These are phyloP conservation scores for Saraca asoca DNA, from an alignment of 331 rosid species.

Conservation along the genomic window DNA sequence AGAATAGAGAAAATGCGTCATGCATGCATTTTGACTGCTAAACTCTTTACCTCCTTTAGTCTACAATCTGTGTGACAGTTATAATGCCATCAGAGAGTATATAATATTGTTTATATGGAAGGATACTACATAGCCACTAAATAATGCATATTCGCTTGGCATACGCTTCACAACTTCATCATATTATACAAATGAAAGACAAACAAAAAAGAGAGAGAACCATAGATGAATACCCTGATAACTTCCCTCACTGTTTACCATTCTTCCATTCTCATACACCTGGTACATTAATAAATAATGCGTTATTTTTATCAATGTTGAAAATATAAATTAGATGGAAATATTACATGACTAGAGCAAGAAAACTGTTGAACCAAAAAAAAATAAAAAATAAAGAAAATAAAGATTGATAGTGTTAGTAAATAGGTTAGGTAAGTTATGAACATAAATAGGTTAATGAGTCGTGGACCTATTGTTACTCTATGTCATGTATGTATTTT, in stretches of 20 bases:
- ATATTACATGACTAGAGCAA: neutral
- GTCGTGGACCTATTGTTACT: no score
- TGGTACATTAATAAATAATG: slow-evolving; percentile 40
- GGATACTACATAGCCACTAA: slow-evolving; percentile 25
- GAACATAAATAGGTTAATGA: no score
- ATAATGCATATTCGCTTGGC: slow-evolving; percentile 12
- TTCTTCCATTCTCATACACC: slow-evolving; percentile 48
- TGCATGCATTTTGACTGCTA: slow-evolving; percentile 17
- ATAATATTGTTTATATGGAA: slow-evolving; percentile 22
- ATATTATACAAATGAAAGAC: neutral
- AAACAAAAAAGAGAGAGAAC: neutral
- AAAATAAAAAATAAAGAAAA: neutral
- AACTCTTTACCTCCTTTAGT: slow-evolving; percentile 5
- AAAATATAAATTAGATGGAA: slow-evolving; percentile 5
- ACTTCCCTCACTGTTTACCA: slow-evolving; percentile 46
- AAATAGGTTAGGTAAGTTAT: no score
- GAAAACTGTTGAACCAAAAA: neutral
- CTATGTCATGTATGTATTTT: no score
- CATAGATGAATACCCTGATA: slow-evolving; percentile 53
- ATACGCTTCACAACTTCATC: slow-evolving; percentile 14
- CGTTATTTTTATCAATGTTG: slow-evolving; percentile 32
- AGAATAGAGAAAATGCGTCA: slow-evolving; percentile 37
- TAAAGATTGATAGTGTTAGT: no score
- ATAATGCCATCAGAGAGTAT: slow-evolving; percentile 6
- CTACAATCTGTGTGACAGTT: slow-evolving; percentile 13